Conservation (phyloP, 2,329 filamentous ascomycete genomes). For the Chaetomium sp. region DNA sequence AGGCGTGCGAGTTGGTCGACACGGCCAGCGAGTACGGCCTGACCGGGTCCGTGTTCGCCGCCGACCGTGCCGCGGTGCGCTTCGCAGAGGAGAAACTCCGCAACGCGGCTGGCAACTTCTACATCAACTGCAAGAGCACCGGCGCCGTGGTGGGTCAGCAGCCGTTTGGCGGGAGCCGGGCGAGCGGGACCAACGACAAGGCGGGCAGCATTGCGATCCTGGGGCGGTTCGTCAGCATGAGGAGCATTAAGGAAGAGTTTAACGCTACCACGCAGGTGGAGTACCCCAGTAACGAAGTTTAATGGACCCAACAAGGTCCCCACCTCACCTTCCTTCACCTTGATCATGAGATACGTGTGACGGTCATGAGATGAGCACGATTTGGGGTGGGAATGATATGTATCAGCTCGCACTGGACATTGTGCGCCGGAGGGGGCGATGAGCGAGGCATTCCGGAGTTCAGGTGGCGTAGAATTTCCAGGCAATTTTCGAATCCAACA, state of each 20-base stretch:
- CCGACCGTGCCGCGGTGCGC: conserved; percentile 50
- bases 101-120: conserved; percentile 60
- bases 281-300: conserved; percentile 73
- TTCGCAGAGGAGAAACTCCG: conserved; percentile 54
- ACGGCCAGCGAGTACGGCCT: conserved; percentile 68
- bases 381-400: background rate
- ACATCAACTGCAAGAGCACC: conserved; percentile 61
- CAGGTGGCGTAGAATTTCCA: conserved; percentile 5
- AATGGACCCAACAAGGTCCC: conserved; percentile 26
- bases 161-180: conserved; percentile 55
- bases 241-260: conserved; percentile 71
- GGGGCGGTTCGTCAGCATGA: conserved; percentile 53
- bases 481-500: conserved; percentile 6
- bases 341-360: background rate
- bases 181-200: conserved; percentile 60
- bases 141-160: conserved; percentile 59
- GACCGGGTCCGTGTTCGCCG: conserved; percentile 54
- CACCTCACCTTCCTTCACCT: background rate
- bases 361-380: background rate
- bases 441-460: conserved; percentile 16
- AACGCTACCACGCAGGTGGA: conserved; percentile 60
- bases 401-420: background rate
- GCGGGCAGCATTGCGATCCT: conserved; percentile 55
- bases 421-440: background rate
- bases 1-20: conserved; percentile 67